Evolutionary conservation across 129 eudicot genomes (phyloP).

Genomic region (Tagetes erecta): DNA sequence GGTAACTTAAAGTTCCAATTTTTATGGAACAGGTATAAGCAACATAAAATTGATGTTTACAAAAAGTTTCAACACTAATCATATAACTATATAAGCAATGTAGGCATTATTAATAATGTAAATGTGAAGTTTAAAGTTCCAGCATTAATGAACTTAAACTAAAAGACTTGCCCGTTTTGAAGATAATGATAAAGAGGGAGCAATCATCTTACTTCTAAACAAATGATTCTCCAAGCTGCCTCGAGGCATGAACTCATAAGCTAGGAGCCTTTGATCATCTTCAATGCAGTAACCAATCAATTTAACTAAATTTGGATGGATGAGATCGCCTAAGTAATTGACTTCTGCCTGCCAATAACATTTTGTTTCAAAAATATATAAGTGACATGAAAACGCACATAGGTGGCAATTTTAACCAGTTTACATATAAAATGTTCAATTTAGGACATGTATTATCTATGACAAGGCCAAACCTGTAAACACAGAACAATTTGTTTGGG

Average conservation of each 20-base stretch:
- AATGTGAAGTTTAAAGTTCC: background rate
- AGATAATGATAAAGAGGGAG: slow-evolving; percentile 5
- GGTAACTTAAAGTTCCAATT: background rate
- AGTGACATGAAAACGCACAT: background rate
- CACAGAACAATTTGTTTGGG: background rate
- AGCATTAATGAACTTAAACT: background rate
- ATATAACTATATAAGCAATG: background rate
- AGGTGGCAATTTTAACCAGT: background rate
- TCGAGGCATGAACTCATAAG: slow-evolving; percentile 93
- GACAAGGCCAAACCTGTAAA: background rate
- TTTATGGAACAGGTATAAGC: background rate
- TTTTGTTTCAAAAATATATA: background rate
- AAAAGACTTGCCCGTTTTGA: background rate
- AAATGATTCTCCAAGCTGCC: slow-evolving; percentile 97
- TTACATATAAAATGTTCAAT: background rate
- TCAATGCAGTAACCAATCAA: slow-evolving; percentile 95
- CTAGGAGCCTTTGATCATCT: slow-evolving; percentile 94
- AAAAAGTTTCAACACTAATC: background rate
- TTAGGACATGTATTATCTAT: background rate
- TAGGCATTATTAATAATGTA: background rate
- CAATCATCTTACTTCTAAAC: slow-evolving; percentile 70
- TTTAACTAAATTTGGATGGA: slow-evolving; percentile 90
- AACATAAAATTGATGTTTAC: background rate
- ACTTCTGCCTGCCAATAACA: slow-evolving; percentile 80
- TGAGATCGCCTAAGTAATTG: slow-evolving; percentile 82